These are phyloP conservation scores for Brassica incana DNA, from an alignment of 345 rosid species.

Conservation along the genomic window DNA sequence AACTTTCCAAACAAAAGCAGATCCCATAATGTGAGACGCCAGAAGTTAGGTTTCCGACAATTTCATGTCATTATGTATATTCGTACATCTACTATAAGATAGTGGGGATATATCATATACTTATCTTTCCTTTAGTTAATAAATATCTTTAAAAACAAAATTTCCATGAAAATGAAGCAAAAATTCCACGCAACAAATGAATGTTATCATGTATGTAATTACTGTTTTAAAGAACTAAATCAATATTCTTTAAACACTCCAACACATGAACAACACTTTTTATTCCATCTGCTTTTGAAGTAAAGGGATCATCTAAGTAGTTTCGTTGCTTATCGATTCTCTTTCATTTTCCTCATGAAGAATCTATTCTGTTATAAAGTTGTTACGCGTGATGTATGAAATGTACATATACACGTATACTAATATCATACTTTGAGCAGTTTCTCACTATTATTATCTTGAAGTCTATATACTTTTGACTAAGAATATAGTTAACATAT, in stretches of 20 bases:
- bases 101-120: background rate
- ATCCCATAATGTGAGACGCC: background rate
- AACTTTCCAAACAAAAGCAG: background rate
- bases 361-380: conserved; percentile 28
- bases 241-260: background rate
- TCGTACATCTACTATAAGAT: background rate
- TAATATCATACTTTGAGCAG: background rate
- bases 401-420: conserved; percentile 4
- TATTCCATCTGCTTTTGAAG: conserved; percentile 7
- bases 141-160: background rate
- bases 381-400: conserved; percentile 33
- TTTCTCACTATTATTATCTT: background rate
- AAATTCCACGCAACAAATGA: background rate
- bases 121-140: background rate
- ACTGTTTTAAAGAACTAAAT: background rate
- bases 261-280: background rate
- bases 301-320: background rate
- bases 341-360: conserved; percentile 9
- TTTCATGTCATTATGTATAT: background rate
- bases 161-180: background rate
- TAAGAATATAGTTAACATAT: background rate
- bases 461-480: background rate
- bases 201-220: too few relatives aligned
- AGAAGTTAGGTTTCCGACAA: background rate
- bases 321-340: conserved; percentile 6